phyloP scores from a whole-genome alignment of 139 green algal species.

The Chlamydomonas sp. region DNA sequence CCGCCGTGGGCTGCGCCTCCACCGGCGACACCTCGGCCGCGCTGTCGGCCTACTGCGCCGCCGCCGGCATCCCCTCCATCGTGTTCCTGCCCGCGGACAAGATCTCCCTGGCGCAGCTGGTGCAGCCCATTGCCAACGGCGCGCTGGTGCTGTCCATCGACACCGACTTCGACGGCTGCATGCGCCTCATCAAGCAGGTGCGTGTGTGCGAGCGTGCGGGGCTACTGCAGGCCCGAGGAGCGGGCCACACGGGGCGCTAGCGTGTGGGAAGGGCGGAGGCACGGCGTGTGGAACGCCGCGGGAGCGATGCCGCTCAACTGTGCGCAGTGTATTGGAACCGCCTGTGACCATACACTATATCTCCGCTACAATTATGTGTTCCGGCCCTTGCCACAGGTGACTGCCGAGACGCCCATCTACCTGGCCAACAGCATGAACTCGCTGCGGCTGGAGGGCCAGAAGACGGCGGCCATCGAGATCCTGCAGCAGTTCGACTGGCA shows the following conservation, averaged over 20 bases:
- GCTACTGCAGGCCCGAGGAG: too few relatives aligned
- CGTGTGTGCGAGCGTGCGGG: background rate
- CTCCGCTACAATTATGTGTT: background rate
- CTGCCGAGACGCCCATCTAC: conserved; percentile 97
- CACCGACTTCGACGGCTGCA: conserved; percentile 99
- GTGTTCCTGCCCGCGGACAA: conserved; percentile 99
- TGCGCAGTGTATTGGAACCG: too few relatives aligned
- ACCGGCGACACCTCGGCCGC: conserved; percentile 98
- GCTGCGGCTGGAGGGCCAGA: conserved; percentile 98
- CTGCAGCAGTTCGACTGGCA: conserved; percentile 99
- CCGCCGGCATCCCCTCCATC: conserved; percentile 97
- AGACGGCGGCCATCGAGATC: conserved; percentile 99
- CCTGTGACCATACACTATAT: background rate
- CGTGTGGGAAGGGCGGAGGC: too few relatives aligned
- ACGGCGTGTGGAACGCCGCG: too few relatives aligned
- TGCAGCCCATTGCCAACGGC: conserved; percentile 99
- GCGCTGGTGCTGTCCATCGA: conserved; percentile 98
- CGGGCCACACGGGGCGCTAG: too few relatives aligned
- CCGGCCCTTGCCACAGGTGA: conserved; percentile 70
- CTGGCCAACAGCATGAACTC: conserved; percentile 99
- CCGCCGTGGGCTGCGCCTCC: conserved; percentile 97
- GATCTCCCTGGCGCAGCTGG: conserved; percentile 97
- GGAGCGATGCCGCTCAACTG: too few relatives aligned
- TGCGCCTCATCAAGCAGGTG: conserved; percentile 94
- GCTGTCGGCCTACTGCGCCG: conserved; percentile 97